A percentile compares a stretch with the other conserved stretches of the same genome.
Evolutionary conservation across 169 alveolate species (phyloP).

Genomic region (Condylostoma magnum): DNA sequence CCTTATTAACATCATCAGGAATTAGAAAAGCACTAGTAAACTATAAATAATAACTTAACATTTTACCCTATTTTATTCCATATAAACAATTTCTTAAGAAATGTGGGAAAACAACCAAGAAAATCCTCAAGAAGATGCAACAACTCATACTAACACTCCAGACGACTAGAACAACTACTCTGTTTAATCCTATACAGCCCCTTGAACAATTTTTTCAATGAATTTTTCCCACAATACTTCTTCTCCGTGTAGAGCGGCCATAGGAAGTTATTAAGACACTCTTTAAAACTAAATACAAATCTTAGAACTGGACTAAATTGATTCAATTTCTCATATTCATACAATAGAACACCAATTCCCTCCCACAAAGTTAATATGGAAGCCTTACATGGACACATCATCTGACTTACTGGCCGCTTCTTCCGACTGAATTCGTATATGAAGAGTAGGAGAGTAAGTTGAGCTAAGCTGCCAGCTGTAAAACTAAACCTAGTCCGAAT

Average conservation of each 20-base stretch:
- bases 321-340: slow-evolving; percentile 34
- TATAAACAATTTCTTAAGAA: too few species aligned
- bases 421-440: slow-evolving; percentile 71
- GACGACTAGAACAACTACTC: too few species aligned
- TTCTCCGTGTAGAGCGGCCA: slow-evolving; percentile 42
- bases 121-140: too few species aligned
- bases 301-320: slow-evolving; percentile 42
- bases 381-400: slow-evolving; percentile 58
- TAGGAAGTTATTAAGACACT: slow-evolving; percentile 45
- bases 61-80: too few species aligned
- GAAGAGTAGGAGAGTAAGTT: slow-evolving; percentile 29
- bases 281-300: slow-evolving; percentile 36
- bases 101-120: too few species aligned
- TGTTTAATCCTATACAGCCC: slow-evolving; percentile 61
- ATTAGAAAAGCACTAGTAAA: too few species aligned
- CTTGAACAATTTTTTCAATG: slow-evolving; percentile 60
- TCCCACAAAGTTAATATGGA: slow-evolving; percentile 82
- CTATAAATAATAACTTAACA: too few species aligned
- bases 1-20: too few species aligned
- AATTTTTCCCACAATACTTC: slow-evolving; percentile 54
- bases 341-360: slow-evolving; percentile 70
- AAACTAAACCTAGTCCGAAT: slow-evolving; percentile 55
- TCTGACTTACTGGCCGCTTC: slow-evolving; percentile 73
- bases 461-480: background rate
- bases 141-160: too few species aligned